Evolutionary conservation across 352 stramenopile genomes (phyloP), one percentile per base, ranked within the genome.

Genomic region (Phytopythium helicoides): DNA sequence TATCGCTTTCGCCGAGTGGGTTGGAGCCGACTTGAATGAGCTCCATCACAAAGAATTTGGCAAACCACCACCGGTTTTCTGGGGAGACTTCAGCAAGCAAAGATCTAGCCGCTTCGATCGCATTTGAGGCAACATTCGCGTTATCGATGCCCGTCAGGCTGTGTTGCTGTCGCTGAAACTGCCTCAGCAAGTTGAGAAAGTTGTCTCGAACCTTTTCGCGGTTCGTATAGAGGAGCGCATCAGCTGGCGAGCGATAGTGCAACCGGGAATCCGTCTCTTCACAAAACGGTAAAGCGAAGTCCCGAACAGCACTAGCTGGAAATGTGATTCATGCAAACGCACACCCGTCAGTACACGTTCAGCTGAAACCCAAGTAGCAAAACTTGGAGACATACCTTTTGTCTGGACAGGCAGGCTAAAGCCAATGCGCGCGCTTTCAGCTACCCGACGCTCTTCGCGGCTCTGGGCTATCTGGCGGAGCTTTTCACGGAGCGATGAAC

Each of bases 11-110:
- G 33, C 75, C 81, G 7, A 91, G 72, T 3, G 75, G 81, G 52
- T 87, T 88, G 6, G 77, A 74, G 0, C 76, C 80, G 6, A 91
- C 60, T 51, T 91, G 77, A 1, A 86, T 52, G 16, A 91, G 64
- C 52, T 89, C 81, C 35, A 79, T 60, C 2, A 89, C 77, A 54
- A 89, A 89, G 33, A 91, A 88, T 35, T 75, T 75, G 16, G 77
- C 77, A 54, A 91, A 89, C 81, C 81, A 91, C 77, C 76, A 88
- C 36, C 63, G 61, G 50, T 91, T 91, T 34, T 76, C 73, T 1
- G 70, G 67, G 6, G 62, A 61, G 0, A 86, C 75, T 0, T 81
- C 65, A 1, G 47, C 23, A 4, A 91, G 36, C 31, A 89, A 41
- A 12, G 58, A 40, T 7, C 59, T 54, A 1, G 71, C 69, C 26